A percentile compares a stretch with the other conserved stretches of the same genome.
Evolutionary conservation across 495 filamentous ascomycete species (phyloP).

Genomic region (Aspergillus coremiiformis): DNA sequence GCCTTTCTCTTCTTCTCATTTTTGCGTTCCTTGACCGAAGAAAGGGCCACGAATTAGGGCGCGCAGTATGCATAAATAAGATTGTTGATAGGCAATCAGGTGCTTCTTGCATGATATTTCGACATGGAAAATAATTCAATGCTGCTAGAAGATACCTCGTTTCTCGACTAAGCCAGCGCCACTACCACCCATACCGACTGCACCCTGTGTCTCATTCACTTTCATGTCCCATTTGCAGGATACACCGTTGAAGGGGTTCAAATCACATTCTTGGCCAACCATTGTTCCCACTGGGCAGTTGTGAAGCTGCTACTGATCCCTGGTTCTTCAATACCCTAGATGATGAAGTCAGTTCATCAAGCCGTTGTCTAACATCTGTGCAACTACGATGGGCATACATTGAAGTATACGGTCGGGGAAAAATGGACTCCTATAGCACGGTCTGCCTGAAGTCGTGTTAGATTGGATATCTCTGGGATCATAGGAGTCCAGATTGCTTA

Average conservation of each 20-base stretch:
- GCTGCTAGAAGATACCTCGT: constrained; percentile 11
- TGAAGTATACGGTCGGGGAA: constrained; percentile 80
- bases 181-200: neutral
- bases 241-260: constrained; percentile 27
- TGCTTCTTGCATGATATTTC: constrained; percentile 25
- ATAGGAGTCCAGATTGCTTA: constrained; percentile 18
- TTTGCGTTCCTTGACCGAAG: neutral
- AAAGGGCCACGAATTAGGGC: neutral
- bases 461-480: constrained; percentile 3
- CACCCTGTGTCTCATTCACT: neutral
- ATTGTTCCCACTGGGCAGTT: constrained; percentile 74
- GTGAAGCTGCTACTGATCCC: constrained; percentile 73
- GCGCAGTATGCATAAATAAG: constrained; percentile 4
- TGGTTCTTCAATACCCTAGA: constrained; percentile 64
- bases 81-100: constrained; percentile 12
- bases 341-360: constrained; percentile 18
- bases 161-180: constrained; percentile 6
- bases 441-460: constrained; percentile 41
- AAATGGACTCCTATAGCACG: constrained; percentile 77
- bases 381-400: constrained; percentile 37
- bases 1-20: neutral
- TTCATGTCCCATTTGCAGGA: neutral
- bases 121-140: constrained; percentile 32
- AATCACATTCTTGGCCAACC: constrained; percentile 68
- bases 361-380: neutral